phyloP scores from a whole-genome alignment of 2,329 filamentous ascomycete genomes.

The Fusarium temperatum region DNA sequence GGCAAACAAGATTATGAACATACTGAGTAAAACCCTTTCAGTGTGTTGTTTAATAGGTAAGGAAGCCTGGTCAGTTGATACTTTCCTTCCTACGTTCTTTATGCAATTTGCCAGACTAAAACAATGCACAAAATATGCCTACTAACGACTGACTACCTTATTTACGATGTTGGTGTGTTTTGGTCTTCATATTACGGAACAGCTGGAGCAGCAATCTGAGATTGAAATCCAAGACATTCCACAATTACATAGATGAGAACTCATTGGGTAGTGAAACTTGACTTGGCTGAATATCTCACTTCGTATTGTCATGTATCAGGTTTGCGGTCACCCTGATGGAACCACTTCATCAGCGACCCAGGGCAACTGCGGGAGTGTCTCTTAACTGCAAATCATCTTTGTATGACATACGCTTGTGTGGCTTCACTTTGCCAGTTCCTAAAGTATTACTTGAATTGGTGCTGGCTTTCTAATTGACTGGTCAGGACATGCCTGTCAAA shows the following conservation, averaged over 20 bases:
- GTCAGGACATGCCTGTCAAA: neutral
- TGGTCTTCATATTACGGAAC: constrained; percentile 11
- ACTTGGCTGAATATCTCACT: constrained; percentile 17
- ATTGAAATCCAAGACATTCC: neutral
- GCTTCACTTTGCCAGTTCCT: neutral
- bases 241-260: neutral
- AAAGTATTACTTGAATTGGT: neutral
- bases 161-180: neutral
- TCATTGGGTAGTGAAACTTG: neutral
- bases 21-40: neutral
- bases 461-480: neutral
- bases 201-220: neutral
- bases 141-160: neutral
- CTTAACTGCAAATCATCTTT: neutral
- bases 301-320: constrained; percentile 15
- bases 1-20: neutral
- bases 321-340: constrained; percentile 6
- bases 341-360: neutral
- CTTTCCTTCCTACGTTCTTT: neutral
- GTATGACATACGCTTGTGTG: neutral
- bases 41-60: neutral
- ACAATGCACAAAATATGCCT: neutral
- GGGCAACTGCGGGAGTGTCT: constrained; percentile 23
- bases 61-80: neutral
- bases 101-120: neutral